Evolutionary conservation across 73 alveolate genomes (phyloP), one percentile per base, ranked within the genome.

Genomic region (Symbiodinium pilosum): DNA sequence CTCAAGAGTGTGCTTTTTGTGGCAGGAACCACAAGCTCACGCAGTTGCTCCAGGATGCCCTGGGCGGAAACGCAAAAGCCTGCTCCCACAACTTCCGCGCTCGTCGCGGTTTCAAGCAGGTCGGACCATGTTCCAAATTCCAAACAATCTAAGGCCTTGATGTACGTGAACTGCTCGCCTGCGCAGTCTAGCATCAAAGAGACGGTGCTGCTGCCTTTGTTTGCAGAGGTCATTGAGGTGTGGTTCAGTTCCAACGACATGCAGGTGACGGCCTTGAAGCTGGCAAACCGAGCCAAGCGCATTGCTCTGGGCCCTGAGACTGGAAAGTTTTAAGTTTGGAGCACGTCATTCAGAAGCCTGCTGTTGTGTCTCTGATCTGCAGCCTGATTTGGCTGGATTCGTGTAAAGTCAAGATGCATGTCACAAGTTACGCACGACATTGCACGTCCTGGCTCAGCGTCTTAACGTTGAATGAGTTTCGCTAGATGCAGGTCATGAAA

Each of bases 91-190:
- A 69, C 16, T 69, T 28, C 1, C 84, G 21, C 39, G 30, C 5
- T 26, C 42, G 43, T 7, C 38, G 54, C 28, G n/a, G 40, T n/a
- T 24, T 81, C n/a, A n/a, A n/a, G n/a, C n/a, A n/a, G n/a, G n/a
- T n/a, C 42, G n/a, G 2, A 34, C 3, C 18, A 36, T 39, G 34
- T 34, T 18, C 28, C 32, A 36, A 30, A 38, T n/a, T n/a, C n/a
- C n/a, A n/a, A n/a, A n/a, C n/a, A n/a, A n/a, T n/a, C n/a, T n/a
- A 71, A 89, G 95, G 95, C 95, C 18, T n/a, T 89, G 95, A 89
- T 89, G 95, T 89, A 68, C 39, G 95, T 89, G 95, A 89, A 89
- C 75, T 89, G 95, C 95, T 89, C 95, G 20, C 95, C 95, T 64
- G 64, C 95, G 39, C 86, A 68, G 21, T 59, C 95, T 26, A 89